Percentiles rank a stretch among this genome's conserved stretches.
phyloP scores from a whole-genome alignment of 23 red algal genomes.

The Pyropia yezoensis region DNA sequence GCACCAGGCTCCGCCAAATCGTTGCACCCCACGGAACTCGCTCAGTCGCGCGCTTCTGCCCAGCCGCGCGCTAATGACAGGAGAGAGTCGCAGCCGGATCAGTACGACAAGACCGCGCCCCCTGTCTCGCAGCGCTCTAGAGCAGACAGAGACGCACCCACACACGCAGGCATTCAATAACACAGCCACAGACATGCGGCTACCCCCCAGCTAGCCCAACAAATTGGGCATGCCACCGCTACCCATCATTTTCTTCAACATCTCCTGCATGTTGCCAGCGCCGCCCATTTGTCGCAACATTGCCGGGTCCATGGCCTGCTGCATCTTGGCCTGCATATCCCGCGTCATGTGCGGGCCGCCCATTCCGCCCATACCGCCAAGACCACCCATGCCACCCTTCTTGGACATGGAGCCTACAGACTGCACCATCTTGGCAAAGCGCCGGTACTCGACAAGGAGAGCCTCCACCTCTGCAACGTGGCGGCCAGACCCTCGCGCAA shows the following conservation, averaged over 20 bases:
- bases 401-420: slow-evolving; percentile 90
- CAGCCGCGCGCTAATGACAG: too few species aligned
- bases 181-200: too few species aligned
- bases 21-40: too few species aligned
- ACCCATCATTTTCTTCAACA: slow-evolving; percentile 63
- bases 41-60: too few species aligned
- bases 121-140: too few species aligned
- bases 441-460: slow-evolving; percentile 79
- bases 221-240: too few species aligned
- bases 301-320: slow-evolving; percentile 81
- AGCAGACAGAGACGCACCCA: too few species aligned
- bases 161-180: too few species aligned
- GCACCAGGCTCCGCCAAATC: too few species aligned
- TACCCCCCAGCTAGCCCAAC: too few species aligned
- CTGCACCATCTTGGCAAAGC: slow-evolving; percentile 70
- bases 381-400: slow-evolving; percentile 20
- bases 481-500: slow-evolving; percentile 76
- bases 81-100: too few species aligned
- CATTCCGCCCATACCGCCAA: slow-evolving; percentile 10
- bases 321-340: slow-evolving; percentile 65
- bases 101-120: too few species aligned
- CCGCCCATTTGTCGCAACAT: slow-evolving; percentile 92
- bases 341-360: slow-evolving; percentile 51
- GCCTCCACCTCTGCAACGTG: slow-evolving; percentile 71
- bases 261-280: slow-evolving; percentile 68